Evolutionary conservation across 2,329 filamentous ascomycete genomes (phyloP).

Genomic region (Fusarium burgessii): DNA sequence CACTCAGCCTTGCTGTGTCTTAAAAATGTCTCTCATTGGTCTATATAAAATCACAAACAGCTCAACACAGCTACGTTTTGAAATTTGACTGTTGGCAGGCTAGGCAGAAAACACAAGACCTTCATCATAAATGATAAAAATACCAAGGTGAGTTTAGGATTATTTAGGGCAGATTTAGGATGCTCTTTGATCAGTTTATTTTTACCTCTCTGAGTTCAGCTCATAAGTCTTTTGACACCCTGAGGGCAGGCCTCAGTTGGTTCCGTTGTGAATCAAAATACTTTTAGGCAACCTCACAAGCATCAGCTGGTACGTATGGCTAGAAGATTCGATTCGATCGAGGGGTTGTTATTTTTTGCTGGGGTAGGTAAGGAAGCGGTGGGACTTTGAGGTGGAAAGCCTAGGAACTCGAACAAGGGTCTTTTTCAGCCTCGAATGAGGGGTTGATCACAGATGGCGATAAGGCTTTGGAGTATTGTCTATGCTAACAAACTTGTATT

Average conservation of each 20-base stretch:
- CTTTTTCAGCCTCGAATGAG: slow-evolving; percentile 40
- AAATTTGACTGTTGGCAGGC: neutral
- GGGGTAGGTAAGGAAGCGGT: slow-evolving; percentile 31
- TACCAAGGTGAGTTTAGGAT: too few species aligned
- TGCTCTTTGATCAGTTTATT: too few species aligned
- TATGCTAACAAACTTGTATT: neutral
- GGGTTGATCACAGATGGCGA: slow-evolving; percentile 11
- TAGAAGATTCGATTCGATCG: slow-evolving; percentile 44
- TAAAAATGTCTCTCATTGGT: slow-evolving; percentile 12
- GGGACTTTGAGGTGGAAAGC: slow-evolving; percentile 33
- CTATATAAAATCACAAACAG: neutral
- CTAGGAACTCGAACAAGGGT: slow-evolving; percentile 38
- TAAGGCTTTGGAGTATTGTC: neutral
- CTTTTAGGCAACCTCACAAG: neutral
- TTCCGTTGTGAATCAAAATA: neutral
- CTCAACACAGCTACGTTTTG: slow-evolving; percentile 1
- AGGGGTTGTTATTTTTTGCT: slow-evolving; percentile 23
- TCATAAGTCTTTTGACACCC: too few species aligned
- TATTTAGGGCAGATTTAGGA: too few species aligned
- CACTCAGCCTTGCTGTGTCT: slow-evolving; percentile 30
- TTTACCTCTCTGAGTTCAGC: too few species aligned
- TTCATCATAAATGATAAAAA: too few species aligned
- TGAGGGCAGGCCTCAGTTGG: slow-evolving; percentile 21
- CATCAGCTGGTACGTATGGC: slow-evolving; percentile 18
- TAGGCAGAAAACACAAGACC: too few species aligned